Evolutionary conservation across 2,329 filamentous ascomycete species (phyloP).

Genomic region (Curvularia eragrostidis): DNA sequence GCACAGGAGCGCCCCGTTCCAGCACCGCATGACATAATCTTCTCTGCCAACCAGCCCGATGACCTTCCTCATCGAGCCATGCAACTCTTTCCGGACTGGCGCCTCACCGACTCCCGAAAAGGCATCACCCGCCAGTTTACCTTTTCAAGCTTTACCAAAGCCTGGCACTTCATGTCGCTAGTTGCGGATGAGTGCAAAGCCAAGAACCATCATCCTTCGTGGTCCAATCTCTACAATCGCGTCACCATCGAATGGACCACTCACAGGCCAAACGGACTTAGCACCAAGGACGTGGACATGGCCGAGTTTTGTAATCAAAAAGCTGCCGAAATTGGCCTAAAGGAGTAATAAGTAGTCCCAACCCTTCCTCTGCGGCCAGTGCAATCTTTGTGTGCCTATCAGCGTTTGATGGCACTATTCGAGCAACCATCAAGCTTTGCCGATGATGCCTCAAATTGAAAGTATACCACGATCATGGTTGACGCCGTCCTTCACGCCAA

Average conservation of each 20-base stretch:
- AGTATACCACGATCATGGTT: neutral
- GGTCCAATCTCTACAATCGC: slow-evolving; percentile 45
- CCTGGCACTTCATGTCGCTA: slow-evolving; percentile 44
- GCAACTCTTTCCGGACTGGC: slow-evolving; percentile 35
- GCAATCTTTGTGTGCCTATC: neutral
- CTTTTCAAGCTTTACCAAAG: slow-evolving; percentile 41
- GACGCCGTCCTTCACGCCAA: neutral
- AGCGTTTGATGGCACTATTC: neutral
- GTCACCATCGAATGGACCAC: slow-evolving; percentile 48
- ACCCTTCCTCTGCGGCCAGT: neutral
- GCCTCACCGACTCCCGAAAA: slow-evolving; percentile 30
- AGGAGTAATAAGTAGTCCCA: slow-evolving; percentile 2
- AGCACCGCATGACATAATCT: slow-evolving; percentile 28
- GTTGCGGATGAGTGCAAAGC: slow-evolving; percentile 45
- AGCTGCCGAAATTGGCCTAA: slow-evolving; percentile 40
- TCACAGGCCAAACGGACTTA: slow-evolving; percentile 44
- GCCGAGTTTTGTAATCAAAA: slow-evolving; percentile 44
- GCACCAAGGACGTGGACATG: slow-evolving; percentile 47
- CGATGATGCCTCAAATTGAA: neutral
- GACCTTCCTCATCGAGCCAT: slow-evolving; percentile 36
- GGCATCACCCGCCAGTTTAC: slow-evolving; percentile 37
- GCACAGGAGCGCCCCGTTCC: neutral
- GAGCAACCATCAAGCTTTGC: neutral
- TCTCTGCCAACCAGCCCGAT: slow-evolving; percentile 37
- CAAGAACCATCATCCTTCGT: slow-evolving; percentile 44